A percentile compares a stretch with the other conserved stretches of the same genome.
These are phyloP conservation scores for Diplodia seriata DNA, from an alignment of 2,329 filamentous ascomycete species.

Conservation along the genomic window DNA sequence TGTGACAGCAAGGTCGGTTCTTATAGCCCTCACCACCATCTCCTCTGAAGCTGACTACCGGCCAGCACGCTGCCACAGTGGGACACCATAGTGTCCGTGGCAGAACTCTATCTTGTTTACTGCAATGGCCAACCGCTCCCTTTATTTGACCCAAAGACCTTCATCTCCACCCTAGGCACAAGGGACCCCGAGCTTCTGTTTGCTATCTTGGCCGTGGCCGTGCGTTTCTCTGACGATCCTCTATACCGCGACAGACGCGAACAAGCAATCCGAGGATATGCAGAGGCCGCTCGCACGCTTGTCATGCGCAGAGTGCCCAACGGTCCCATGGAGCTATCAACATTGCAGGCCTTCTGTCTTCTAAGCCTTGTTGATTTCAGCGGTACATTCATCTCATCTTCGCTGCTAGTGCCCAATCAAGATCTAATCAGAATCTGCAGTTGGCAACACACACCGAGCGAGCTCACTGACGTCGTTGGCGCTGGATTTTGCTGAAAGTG, in stretches of 20 bases:
- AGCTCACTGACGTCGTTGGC: conserved; percentile 55
- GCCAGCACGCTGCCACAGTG: conserved; percentile 8
- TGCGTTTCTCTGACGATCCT: conserved; percentile 50
- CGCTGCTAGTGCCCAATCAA: not conserved
- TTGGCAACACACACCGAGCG: conserved; percentile 55
- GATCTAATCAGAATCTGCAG: conserved; percentile 38
- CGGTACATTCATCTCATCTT: conserved; percentile 40
- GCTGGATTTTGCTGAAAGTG: conserved; percentile 55
- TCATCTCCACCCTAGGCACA: conserved; percentile 50
- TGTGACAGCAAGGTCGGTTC: conserved; percentile 12
- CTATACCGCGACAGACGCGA: conserved; percentile 38
- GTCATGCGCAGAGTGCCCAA: conserved; percentile 50
- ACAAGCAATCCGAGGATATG: conserved; percentile 31
- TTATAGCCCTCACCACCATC: no score
- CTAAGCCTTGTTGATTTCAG: conserved; percentile 53
- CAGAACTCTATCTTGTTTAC: conserved; percentile 55
- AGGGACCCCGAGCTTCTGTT: conserved; percentile 49
- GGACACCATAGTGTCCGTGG: conserved; percentile 39
- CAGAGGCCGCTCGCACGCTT: conserved; percentile 45
- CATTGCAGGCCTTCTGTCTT: conserved; percentile 52
- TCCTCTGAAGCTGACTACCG: not conserved
- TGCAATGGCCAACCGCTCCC: conserved; percentile 60
- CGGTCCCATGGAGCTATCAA: conserved; percentile 53
- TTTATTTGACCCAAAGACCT: conserved; percentile 53
- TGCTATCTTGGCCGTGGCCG: conserved; percentile 50